Evolutionary conservation across 2,329 filamentous ascomycete species (phyloP), one percentile per base, ranked within the genome.

Genomic region (Diaporthe destruens): DNA sequence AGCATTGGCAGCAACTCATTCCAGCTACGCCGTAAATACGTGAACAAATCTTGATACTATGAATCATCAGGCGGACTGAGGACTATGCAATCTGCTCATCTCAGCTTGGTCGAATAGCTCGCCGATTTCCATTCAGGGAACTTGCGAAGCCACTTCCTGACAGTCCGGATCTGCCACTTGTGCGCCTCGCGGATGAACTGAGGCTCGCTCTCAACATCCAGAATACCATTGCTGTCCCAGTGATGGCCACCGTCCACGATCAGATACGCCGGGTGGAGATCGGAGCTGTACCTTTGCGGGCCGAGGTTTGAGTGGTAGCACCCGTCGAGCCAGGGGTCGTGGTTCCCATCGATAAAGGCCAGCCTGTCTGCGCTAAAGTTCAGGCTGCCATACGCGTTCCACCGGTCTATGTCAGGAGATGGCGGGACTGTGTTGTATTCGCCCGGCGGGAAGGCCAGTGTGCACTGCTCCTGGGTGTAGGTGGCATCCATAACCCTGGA

Each of bases 401-500:
- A 85, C 11, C 77, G 76, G 3, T 77, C 76, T 4, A 86, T 75
- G 68, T 87, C 80, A 0, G 86, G 86, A 0, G 79, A 81, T 0
- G 80, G 51, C 0, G 86, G 85, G 29, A 88, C 83, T 39, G 76
- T 75, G 74, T 86, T 87, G 78, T 84, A 81, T 34, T 81, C 68
- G 0, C 87, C 86, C 1, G 80, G 73, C 0, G 86, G 84, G 74
- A 88, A 89, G 1, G 87, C 85, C 86, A 86, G 87, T n/a, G 76
- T 82, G 75, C 87, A 88, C 86, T 87, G 88, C 77, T 88, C 84
- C 75, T 87, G 87, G 49, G 86, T 88, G 77, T 88, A 88, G 53
- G 82, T 79, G 11, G 81, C 81, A 61, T 86, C 81, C 6, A 88
- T 75, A 0, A 85, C 84, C 7, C 85, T 82, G 1, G 85, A 87